A percentile compares a stretch with the other conserved stretches of the same genome.
These are phyloP conservation scores for Ormosia emarginata DNA, from an alignment of 306 rosid species.

Conservation along the genomic window DNA sequence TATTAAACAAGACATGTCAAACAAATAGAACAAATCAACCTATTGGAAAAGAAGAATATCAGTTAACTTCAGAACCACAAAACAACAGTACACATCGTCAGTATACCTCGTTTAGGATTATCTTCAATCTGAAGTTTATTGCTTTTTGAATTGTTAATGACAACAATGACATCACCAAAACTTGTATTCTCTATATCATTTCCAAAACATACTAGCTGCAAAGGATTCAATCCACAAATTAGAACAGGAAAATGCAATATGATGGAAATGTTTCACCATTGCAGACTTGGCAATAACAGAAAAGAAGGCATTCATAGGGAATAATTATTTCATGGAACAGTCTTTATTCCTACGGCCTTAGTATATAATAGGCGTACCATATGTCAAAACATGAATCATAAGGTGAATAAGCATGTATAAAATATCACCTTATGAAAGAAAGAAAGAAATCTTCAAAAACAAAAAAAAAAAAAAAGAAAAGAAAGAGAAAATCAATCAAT, in stretches of 20 bases:
- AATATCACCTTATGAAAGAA: background rate
- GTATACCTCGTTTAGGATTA: constrained; percentile 44
- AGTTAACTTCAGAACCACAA: constrained; percentile 14
- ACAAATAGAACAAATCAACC: constrained; percentile 1
- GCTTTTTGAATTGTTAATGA: constrained; percentile 30
- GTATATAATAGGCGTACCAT: background rate
- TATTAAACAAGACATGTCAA: constrained; percentile 33
- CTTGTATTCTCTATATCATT: constrained; percentile 37
- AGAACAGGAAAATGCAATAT: constrained; percentile 17
- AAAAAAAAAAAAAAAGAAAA: background rate
- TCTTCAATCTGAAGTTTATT: constrained; percentile 26
- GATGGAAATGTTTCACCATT: background rate
- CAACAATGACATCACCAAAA: constrained; percentile 45
- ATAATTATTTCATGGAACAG: background rate
- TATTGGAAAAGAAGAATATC: background rate
- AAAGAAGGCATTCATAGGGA: background rate
- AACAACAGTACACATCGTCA: background rate
- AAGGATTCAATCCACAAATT: constrained; percentile 10
- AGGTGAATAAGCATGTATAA: background rate
- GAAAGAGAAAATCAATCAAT: constrained; percentile 8
- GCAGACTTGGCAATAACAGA: background rate
- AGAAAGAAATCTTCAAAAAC: background rate
- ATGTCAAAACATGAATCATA: background rate
- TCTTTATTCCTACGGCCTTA: background rate
- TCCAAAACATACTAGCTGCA: constrained; percentile 59